Evolutionary conservation across 805 yeast species (phyloP).

Genomic region (Ogataea pini): DNA sequence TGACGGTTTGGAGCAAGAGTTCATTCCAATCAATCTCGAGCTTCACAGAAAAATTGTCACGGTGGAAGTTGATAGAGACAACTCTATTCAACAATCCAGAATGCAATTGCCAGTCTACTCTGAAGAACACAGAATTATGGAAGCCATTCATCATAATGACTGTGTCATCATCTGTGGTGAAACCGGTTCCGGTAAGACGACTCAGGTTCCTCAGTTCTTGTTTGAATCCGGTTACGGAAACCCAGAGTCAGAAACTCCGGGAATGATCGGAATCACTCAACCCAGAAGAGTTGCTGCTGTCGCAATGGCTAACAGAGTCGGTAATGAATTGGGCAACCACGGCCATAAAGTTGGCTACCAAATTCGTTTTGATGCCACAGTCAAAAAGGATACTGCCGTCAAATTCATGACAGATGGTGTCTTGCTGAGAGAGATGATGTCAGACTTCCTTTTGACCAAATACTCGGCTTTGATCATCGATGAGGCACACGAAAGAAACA

Average conservation of each 20-base stretch:
- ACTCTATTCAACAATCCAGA: conserved; percentile 66
- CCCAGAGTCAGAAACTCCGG: conserved; percentile 63
- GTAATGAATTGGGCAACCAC: conserved; percentile 73
- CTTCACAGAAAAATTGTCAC: conserved; percentile 60
- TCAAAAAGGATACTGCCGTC: conserved; percentile 64
- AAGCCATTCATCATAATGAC: conserved; percentile 89
- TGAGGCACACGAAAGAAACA: conserved; percentile 97
- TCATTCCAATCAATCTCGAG: conserved; percentile 56
- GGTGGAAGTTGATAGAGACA: conserved; percentile 66
- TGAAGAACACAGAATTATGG: conserved; percentile 93
- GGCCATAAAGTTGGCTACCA: conserved; percentile 74
- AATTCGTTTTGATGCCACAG: conserved; percentile 74
- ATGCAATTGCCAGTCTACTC: conserved; percentile 81
- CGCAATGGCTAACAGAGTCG: conserved; percentile 83
- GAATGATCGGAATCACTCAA: conserved; percentile 96
- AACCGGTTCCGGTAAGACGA: conserved; percentile 98
- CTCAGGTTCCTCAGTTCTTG: conserved; percentile 95
- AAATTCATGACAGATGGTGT: conserved; percentile 97
- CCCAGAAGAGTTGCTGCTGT: conserved; percentile 95
- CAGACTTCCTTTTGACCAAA: conserved; percentile 74
- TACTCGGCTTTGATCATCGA: conserved; percentile 89
- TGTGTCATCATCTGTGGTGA: conserved; percentile 93
- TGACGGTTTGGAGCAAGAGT: conserved; percentile 62
- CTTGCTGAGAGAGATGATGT: conserved; percentile 86
- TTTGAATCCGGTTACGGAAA: conserved; percentile 90